Evolutionary conservation across 768 basidiomycete genomes (phyloP), one percentile per base, ranked within the genome.

Genomic region (Suillus weaverae): DNA sequence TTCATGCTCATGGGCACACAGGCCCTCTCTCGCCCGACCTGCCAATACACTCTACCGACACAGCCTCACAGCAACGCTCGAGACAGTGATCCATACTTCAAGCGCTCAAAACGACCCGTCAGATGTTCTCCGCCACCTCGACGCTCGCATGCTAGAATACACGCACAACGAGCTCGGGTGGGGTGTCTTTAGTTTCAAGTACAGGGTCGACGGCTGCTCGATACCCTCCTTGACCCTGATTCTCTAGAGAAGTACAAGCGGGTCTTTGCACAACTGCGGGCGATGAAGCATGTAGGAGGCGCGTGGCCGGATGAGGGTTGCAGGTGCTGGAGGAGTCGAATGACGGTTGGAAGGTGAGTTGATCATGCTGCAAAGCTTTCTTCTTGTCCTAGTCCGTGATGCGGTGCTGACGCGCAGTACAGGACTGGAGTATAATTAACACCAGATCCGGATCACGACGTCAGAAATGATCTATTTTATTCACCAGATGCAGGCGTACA

Each of bases 391-490:
- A 32, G 13, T 48, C 11, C 4, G 16, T 63, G 10, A 18, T 20
- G 2, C 30, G n/a, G 54, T 41, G 1, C 41, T 43, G 18, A 16
- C 38, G 65, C 30, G 61, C 60, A 5, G 32, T n/a, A 11, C 64
- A 88, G 96, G 91, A 43, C 79, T 97, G 35, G 84, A 89, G 53
- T 81, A 81, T 30, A 89, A 95, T 67, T 98, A 96, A 92, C 97
- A 99, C 73, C 89, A 89, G 68, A 88, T 93, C 60, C 89, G 96
- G 10, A 80, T 97, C 61, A 83, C 86, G 50, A 89, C 94, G 79
- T 86, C 93, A 4, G 95, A 99, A 78, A 99, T 99, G 97, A 89
- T 97, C 35, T 97, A 99, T 76, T 97, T 99, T 74, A 84, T 97
- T 51, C 90, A 95, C 50, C 95, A 99, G 75, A 83, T 98, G 78